These are phyloP conservation scores for Diaporthe helianthi DNA, from an alignment of 2,329 filamentous ascomycete genomes.

Conservation along the genomic window DNA sequence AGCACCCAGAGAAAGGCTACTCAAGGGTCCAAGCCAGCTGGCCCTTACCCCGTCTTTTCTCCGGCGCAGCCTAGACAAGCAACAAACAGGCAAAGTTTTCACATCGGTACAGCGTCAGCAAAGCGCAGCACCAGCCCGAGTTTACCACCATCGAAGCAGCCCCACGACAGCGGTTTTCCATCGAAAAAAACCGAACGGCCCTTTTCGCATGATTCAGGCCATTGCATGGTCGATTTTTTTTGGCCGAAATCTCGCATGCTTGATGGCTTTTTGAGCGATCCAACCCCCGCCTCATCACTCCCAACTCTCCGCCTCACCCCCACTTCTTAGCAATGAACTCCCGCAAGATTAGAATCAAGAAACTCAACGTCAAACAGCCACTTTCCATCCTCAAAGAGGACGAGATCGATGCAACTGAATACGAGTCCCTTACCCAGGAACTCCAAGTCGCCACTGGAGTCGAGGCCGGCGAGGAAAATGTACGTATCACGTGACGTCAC, in stretches of 20 bases:
- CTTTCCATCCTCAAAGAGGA: slow-evolving; percentile 88
- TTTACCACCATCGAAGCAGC: slow-evolving; percentile 61
- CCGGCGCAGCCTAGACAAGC: slow-evolving; percentile 33
- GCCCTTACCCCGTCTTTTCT: slow-evolving; percentile 34
- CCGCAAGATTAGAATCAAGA: slow-evolving; percentile 81
- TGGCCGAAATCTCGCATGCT: slow-evolving; percentile 63
- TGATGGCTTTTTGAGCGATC: slow-evolving; percentile 41
- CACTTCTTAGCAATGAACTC: slow-evolving; percentile 45
- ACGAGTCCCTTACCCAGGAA: slow-evolving; percentile 84
- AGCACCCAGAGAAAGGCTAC: background rate
- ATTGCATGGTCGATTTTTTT: slow-evolving; percentile 71
- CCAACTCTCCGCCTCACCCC: slow-evolving; percentile 27
- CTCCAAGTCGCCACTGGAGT: slow-evolving; percentile 93
- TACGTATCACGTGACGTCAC: slow-evolving; percentile 61
- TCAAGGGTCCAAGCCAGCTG: slow-evolving; percentile 19
- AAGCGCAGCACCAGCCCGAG: slow-evolving; percentile 59
- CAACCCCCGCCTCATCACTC: slow-evolving; percentile 39
- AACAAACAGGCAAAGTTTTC: slow-evolving; percentile 57
- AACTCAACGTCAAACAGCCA: slow-evolving; percentile 89
- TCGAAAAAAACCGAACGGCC: slow-evolving; percentile 60
- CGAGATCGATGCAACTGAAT: slow-evolving; percentile 85
- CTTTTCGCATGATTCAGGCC: slow-evolving; percentile 63
- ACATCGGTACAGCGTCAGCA: slow-evolving; percentile 50
- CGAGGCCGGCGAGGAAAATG: slow-evolving; percentile 96
- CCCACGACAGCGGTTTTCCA: slow-evolving; percentile 58